These are phyloP conservation scores for Schizophyllum commune DNA, from an alignment of 1,284 basidiomycete species.

Conservation along the genomic window DNA sequence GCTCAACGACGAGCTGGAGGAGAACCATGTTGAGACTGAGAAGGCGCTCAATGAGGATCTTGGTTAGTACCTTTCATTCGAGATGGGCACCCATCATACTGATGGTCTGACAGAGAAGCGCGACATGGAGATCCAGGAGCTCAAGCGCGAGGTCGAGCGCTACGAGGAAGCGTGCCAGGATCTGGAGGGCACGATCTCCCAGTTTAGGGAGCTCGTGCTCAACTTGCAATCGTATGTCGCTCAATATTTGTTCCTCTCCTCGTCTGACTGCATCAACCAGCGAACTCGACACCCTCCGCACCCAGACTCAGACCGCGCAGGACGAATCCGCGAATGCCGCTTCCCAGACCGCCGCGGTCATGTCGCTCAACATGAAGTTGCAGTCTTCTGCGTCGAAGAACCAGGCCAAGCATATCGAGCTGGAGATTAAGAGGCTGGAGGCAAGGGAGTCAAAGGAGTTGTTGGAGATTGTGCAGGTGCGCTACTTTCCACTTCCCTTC, in stretches of 20 bases:
- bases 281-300: conserved; percentile 75
- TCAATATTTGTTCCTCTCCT: conserved; percentile 1
- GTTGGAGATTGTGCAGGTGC: conserved; percentile 60
- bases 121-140: conserved; percentile 64
- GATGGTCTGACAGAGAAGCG: conserved; percentile 48
- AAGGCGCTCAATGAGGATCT: conserved; percentile 88
- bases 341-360: conserved; percentile 75
- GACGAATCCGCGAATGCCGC: conserved; percentile 70
- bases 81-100: not conserved
- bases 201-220: conserved; percentile 84
- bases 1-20: conserved; percentile 95
- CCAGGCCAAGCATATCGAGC: conserved; percentile 81
- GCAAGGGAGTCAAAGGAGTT: conserved; percentile 76
- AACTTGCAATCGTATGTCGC: not conserved
- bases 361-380: conserved; percentile 88
- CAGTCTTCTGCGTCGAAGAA: conserved; percentile 86
- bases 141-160: conserved; percentile 51
- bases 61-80: conserved; percentile 35
- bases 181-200: conserved; percentile 78
- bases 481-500: conserved; percentile 1
- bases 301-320: conserved; percentile 79
- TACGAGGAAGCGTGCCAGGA: conserved; percentile 80
- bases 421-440: conserved; percentile 80
- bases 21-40: conserved; percentile 93
- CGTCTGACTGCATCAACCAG: conserved; percentile 31